Percentiles rank a stretch among this genome's conserved stretches.
phyloP scores from a whole-genome alignment of 176 grass and related monocot species.

The Hordeum marinum region DNA sequence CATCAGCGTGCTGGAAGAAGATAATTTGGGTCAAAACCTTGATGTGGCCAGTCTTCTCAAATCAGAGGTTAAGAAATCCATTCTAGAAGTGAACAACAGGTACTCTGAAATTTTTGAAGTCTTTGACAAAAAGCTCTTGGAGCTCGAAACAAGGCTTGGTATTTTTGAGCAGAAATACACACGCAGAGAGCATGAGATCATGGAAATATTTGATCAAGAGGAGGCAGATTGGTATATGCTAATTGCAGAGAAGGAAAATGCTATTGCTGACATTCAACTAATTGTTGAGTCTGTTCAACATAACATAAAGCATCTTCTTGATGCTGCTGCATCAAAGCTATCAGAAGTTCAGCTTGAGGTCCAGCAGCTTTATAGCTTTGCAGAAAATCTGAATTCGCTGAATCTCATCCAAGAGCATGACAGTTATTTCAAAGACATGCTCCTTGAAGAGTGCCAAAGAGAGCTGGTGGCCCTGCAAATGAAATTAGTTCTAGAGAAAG shows the following conservation, averaged over 20 bases:
- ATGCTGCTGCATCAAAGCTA: conserved; percentile 39
- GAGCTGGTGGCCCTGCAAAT: conserved; percentile 27
- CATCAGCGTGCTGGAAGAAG: conserved; percentile 41
- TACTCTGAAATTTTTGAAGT: conserved; percentile 43
- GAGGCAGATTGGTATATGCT: conserved; percentile 51
- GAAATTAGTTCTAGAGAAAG: conserved; percentile 40
- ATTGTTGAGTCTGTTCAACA: conserved; percentile 37
- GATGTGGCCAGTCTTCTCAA: conserved; percentile 38
- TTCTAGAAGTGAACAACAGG: conserved; percentile 31
- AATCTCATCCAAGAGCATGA: conserved; percentile 58
- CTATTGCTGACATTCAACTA: conserved; percentile 44
- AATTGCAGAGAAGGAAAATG: conserved; percentile 58
- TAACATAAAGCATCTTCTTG: conserved; percentile 38
- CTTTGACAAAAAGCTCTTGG: conserved; percentile 35
- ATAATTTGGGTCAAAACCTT: conserved; percentile 38
- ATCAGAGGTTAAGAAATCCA: conserved; percentile 28
- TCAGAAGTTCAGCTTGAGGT: conserved; percentile 50
- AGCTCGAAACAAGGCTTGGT: conserved; percentile 40
- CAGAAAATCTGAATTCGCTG: conserved; percentile 31
- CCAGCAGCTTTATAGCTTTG: conserved; percentile 34
- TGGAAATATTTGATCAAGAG: conserved; percentile 54
- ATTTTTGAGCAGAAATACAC: conserved; percentile 46
- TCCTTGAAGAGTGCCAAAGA: conserved; percentile 36
- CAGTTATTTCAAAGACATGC: conserved; percentile 37
- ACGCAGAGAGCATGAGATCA: conserved; percentile 33